These are phyloP conservation scores for Collybiopsis luxurians DNA, from an alignment of 768 basidiomycete species.

Conservation along the genomic window DNA sequence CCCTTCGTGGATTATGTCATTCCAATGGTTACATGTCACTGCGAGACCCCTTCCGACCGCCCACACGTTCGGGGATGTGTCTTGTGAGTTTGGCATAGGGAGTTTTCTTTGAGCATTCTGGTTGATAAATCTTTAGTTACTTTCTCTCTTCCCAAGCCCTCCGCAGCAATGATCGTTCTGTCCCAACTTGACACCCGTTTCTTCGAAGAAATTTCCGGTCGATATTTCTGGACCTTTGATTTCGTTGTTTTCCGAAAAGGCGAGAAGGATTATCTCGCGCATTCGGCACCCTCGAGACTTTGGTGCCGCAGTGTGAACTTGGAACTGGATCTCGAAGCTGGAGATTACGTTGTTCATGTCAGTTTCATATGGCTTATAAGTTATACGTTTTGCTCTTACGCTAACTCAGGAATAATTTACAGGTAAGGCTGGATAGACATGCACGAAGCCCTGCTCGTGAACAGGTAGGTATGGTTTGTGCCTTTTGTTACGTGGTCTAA, in stretches of 20 bases:
- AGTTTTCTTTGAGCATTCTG: not conserved
- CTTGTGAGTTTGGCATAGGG: constrained; percentile 21
- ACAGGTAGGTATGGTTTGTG: constrained; percentile 1
- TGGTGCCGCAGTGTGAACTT: constrained; percentile 34
- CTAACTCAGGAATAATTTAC: not conserved
- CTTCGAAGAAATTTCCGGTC: constrained; percentile 37
- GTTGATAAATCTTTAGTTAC: constrained; percentile 30
- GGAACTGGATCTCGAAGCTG: constrained; percentile 36
- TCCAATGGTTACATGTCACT: constrained; percentile 47
- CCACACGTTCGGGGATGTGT: constrained; percentile 53
- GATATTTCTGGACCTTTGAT: constrained; percentile 40
- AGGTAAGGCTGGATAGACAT: constrained; percentile 17
- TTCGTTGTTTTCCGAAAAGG: constrained; percentile 46
- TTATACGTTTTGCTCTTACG: not conserved
- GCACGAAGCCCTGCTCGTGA: not conserved
- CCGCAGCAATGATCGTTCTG: constrained; percentile 44
- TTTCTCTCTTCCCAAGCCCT: constrained; percentile 33
- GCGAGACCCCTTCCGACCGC: constrained; percentile 41
- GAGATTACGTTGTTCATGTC: constrained; percentile 42
- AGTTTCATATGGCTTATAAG: constrained; percentile 6
- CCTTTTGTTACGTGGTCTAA: no score
- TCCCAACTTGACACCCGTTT: constrained; percentile 44
- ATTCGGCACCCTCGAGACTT: constrained; percentile 29
- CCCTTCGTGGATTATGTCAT: constrained; percentile 43
- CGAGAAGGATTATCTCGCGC: constrained; percentile 28